Evolutionary conservation across 2,329 filamentous ascomycete genomes (phyloP).

Genomic region (Colletotrichum spaethianum): DNA sequence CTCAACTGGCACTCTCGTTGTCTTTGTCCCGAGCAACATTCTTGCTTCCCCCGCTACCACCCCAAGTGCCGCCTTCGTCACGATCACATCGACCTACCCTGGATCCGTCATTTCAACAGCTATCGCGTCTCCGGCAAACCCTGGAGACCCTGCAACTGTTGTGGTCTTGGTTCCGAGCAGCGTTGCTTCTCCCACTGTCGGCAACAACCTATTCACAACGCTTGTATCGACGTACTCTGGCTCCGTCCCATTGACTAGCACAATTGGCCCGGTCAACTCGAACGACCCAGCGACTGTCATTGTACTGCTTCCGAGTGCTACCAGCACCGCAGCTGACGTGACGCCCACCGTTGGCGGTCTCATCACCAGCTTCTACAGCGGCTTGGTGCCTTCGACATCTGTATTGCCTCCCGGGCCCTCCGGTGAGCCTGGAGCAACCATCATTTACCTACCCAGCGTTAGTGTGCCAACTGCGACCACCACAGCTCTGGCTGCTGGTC

Average conservation of each 20-base stretch:
- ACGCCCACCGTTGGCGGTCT: not conserved
- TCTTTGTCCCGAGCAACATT: conserved; percentile 28
- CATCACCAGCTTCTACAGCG: conserved; percentile 20
- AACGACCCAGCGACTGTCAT: conserved; percentile 30
- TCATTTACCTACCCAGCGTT: conserved; percentile 15
- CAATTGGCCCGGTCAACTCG: conserved; percentile 25
- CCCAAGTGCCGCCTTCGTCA: not conserved
- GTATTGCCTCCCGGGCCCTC: conserved; percentile 1
- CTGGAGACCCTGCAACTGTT: conserved; percentile 32
- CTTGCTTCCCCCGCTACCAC: conserved; percentile 20
- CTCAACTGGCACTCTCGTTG: conserved; percentile 25
- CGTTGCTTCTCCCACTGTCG: not conserved
- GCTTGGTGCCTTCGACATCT: conserved; percentile 20
- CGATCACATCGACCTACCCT: conserved; percentile 25
- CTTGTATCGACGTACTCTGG: conserved; percentile 32
- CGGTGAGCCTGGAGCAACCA: conserved; percentile 21
- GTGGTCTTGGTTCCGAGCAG: conserved; percentile 27
- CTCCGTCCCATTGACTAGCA: conserved; percentile 21
- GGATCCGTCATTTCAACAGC: conserved; percentile 26
- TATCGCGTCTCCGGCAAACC: conserved; percentile 28
- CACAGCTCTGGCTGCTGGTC: conserved; percentile 15
- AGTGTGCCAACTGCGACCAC: not conserved
- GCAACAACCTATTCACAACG: conserved; percentile 18
- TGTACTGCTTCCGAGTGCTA: conserved; percentile 23
- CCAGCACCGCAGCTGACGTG: not conserved